Evolutionary conservation across 495 filamentous ascomycete genomes (phyloP), one percentile per base, ranked within the genome.

Genomic region (Hypoxylon cercidicola): DNA sequence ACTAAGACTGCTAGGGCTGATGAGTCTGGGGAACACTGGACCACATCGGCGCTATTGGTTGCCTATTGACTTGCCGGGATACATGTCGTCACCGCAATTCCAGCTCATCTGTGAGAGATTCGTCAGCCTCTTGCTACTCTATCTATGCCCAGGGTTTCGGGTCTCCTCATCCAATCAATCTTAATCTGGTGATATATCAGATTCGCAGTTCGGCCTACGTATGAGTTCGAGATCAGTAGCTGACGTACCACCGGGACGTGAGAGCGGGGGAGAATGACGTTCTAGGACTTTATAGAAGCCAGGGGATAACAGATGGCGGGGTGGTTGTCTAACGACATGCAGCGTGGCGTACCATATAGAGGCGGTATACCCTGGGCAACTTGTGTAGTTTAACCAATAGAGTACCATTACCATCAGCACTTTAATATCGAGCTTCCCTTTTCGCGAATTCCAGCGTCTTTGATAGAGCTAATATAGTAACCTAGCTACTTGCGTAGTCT

Each of bases 391-490:
- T 12, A 44, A 21, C 64, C 64, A 68, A 68, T 68, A 34, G 21
- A 35, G 28, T 12, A 28, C 13, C 19, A 1, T 19, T 8, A 3
- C 4, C 30, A 10, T 25, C 50, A 51, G 37, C 49, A 37, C 18
- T 54, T 56, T 49, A 16, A 32, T 32, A 32, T 32, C 30, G 30
- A 32, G 30, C 30, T 32, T 32, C 30, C 30, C 10, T 10, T 32
- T 32, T 32, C 30, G 30, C 30, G 1, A 32, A 32, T 32, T 32
- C 30, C 30, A 32, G 9, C 30, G 30, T 32, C 30, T 32, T 32
- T 43, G 55, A 63, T 55, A 60, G 30, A 68, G 18, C 65, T 68
- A 47, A 48, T 53, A 49, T 43, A 54, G 16, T 58, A n/a, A n/a
- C n/a, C n/a, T n/a, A 44, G 40, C 25, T 55, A 35, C 9, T 16